Evolutionary conservation across 2,329 filamentous ascomycete genomes (phyloP), one percentile per base, ranked within the genome.

Genomic region (Cordyceps cicadae): DNA sequence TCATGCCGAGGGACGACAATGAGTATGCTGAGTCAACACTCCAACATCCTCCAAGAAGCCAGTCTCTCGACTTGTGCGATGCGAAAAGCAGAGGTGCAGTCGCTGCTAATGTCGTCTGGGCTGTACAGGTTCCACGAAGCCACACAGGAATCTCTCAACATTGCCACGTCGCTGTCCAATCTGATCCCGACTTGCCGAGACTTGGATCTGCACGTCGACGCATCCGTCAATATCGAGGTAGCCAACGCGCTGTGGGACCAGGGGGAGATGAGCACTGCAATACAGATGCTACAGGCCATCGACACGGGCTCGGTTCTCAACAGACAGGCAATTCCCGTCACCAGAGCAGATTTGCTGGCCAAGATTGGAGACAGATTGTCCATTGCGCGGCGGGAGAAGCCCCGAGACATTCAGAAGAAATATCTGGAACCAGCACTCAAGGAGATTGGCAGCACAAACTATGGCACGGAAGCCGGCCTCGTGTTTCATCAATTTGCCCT

Each of bases 401-500:
- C 95, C 0, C 91, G 96, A 65, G 84, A 86, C 59, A 96, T 99
- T 63, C 90, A 97, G 66, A 86, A 88, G 66, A 86, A 88, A 41
- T 97, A 97, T 67, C 81, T 99, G 0, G 83, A 88, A 59, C 90
- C 90, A 24, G 92, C 94, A 0, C 85, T 97, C 32, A 87, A 86
- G 65, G 90, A 95, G 69, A 78, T 99, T 8, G 88, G 85, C 67
- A 86, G 86, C 1, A 81, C 83, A 51, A 81, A 76, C 5, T 81
- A 86, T 58, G 88, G 89, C 1, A 79, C 82, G 50, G 89, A 93
- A 63, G 89, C 92, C 2, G 92, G 92, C 1, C 83, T 90, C 65
- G 94, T 97, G 0, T 97, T 92, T 68, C 92, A 97, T 70, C 90
- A 96, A 67, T 97, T 97, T 72, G 94, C 95, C 29, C 83, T 87